A percentile compares a stretch with the other conserved stretches of the same genome.
Conservation (phyloP, 148 eudicot species). For the Cornus controversa region DNA sequence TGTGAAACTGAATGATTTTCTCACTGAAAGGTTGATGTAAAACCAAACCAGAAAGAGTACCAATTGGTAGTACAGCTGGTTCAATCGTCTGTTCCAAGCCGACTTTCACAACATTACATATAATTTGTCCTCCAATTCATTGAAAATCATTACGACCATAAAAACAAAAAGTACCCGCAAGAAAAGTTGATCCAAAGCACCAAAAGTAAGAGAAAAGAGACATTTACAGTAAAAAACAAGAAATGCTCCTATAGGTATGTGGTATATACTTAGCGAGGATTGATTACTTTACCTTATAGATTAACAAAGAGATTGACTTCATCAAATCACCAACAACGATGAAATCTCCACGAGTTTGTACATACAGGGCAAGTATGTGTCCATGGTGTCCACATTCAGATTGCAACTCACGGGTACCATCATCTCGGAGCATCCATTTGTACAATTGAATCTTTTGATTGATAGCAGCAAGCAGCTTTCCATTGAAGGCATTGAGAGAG, state of each 20-base stretch:
- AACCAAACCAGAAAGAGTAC: no score
- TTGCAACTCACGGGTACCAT: slow-evolving; percentile 86
- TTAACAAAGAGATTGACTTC: slow-evolving; percentile 90
- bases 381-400: slow-evolving; percentile 99
- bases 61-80: no score
- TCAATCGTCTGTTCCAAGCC: no score
- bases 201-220: background rate
- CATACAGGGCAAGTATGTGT: slow-evolving; percentile 93
- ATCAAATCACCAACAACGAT: slow-evolving; percentile 95
- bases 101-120: background rate
- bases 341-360: slow-evolving; percentile 96
- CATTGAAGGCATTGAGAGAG: slow-evolving; percentile 86
- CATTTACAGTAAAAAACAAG: background rate
- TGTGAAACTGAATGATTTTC: no score
- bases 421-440: slow-evolving; percentile 97
- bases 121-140: no score
- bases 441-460: slow-evolving; percentile 95
- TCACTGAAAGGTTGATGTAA: no score
- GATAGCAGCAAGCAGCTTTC: slow-evolving; percentile 91
- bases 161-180: background rate
- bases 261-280: background rate
- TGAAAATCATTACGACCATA: background rate
- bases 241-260: background rate
- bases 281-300: slow-evolving; percentile 63
- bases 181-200: background rate